Base-by-base conservation (phyloP, 164 flowering plant genomes). In the Vitis rupestris region DNA sequence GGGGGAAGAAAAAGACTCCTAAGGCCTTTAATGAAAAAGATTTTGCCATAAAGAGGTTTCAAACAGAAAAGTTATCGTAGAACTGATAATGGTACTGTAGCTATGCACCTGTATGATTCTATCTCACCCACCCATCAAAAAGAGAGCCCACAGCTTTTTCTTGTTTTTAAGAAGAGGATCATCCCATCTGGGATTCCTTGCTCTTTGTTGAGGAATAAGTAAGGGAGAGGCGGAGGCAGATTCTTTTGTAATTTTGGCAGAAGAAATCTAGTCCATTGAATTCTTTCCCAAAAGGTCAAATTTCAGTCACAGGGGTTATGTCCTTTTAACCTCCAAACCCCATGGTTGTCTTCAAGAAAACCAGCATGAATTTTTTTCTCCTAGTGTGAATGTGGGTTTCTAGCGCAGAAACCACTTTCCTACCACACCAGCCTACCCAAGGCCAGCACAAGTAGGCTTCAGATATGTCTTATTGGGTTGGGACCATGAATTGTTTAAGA, bases 31-130 rank as follows among this genome's bases (percentile, higher is more conserved):
- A 31, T 31, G 7, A 17, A 50, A 53, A 10, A 14, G 4, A 4
- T 31, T 14, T 67, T 68, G 61, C 61, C 75, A 57, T 65, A 50
- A 74, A 59, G 74, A 74, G 63, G 59, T 6, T 58, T 62, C 72
- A 68, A 72, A 76, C 74, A 75, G 61, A 75, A 60, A 60, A 65
- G 61, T 74, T 64, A 74, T 68, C 52, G 23, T 55, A 59, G 27
- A 23, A 17, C 55, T 8, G 56, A 51, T n/a, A 29, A 58, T 49
- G 13, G 7, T 31, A 31, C 4, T 31, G 44, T 31, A 31, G 44
- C 44, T 31, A 3, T 31, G 44, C 4, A 3, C 44, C 44, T 31
- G 44, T 31, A 7, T 31, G 44, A 31, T 31, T 31, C 44, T 31
- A 31, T 31, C 4, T 31, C 7, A 31, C 44, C 7, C 44, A 31